These are phyloP conservation scores for Puccinellia tenuiflora DNA, from an alignment of 176 grass and related monocot species.

Conservation along the genomic window DNA sequence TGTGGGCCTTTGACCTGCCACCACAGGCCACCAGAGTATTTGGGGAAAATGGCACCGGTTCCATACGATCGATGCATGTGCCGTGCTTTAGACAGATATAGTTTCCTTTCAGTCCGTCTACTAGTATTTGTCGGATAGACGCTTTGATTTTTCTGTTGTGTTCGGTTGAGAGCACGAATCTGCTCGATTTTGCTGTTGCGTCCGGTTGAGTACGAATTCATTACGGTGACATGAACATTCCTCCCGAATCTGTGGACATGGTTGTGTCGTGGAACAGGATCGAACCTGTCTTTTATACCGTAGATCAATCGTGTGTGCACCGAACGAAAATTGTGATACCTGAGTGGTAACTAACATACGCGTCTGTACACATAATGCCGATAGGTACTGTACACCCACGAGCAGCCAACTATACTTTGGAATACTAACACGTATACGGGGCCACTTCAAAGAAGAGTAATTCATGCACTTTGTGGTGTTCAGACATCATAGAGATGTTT, in stretches of 20 bases:
- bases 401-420: background rate
- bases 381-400: background rate
- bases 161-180: background rate
- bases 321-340: background rate
- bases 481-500: too few species aligned
- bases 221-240: background rate
- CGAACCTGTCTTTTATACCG: background rate
- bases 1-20: background rate
- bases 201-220: background rate
- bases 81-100: background rate
- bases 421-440: background rate
- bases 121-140: background rate
- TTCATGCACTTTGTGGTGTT: too few species aligned
- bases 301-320: background rate
- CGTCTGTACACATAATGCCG: background rate
- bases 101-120: background rate
- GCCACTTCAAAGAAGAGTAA: too few species aligned
- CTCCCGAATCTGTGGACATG: background rate
- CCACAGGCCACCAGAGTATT: background rate
- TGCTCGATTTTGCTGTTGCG: background rate
- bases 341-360: background rate
- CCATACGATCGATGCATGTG: background rate
- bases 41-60: background rate
- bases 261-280: background rate
- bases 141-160: background rate